Base-by-base conservation (phyloP, 2,329 filamentous ascomycete species). In the Xylariaceae sp. region DNA sequence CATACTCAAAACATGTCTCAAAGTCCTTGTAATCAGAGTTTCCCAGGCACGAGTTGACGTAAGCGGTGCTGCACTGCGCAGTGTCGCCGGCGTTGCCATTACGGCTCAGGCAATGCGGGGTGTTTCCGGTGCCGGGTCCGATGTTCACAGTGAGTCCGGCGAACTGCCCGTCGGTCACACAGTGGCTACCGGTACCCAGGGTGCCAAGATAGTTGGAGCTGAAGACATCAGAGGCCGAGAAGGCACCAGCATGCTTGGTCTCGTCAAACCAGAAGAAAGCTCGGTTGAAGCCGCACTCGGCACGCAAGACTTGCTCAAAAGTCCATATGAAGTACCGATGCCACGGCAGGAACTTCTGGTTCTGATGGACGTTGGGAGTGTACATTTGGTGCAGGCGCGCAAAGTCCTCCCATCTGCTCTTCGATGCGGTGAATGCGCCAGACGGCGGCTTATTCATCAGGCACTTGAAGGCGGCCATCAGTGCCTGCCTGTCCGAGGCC, bases 231-330 rank as follows among this genome's bases (percentile, higher is more conserved):
- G 60, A 63, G 7, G 28, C 6, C 2, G 54, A 48, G 36, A 61
- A 63, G 28, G 58, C 50, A 24, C 60, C 60, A 1, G 60, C 17
- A 23, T 63, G 60, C 51, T 63, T 63, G 29, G 58, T 61, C 54
- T 63, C 60, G 36, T 63, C 60, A 16, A 60, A 63, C 60, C 60
- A 63, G 21, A 58, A 53, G 19, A 63, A 55, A 21, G 60, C 54
- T n/a, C 50, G 41, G 43, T 52, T 17, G n/a, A 61, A 63, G 8
- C 48, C 47, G 17, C 60, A 63, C 19, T 61, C 60, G 16, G 43
- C 47, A 19, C 60, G 60, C 58, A 63, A 14, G 17, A 51, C 60
- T 23, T 63, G 58, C 29, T 63, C 60, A 12, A 63, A 63, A 12
- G 28, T 31, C 50, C 51, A 61, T 1, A 56, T 21, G 8, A 63